A percentile compares a stretch with the other conserved stretches of the same genome.
Conservation (phyloP, 352 stramenopile species). For the Peronosclerospora sorghi region DNA sequence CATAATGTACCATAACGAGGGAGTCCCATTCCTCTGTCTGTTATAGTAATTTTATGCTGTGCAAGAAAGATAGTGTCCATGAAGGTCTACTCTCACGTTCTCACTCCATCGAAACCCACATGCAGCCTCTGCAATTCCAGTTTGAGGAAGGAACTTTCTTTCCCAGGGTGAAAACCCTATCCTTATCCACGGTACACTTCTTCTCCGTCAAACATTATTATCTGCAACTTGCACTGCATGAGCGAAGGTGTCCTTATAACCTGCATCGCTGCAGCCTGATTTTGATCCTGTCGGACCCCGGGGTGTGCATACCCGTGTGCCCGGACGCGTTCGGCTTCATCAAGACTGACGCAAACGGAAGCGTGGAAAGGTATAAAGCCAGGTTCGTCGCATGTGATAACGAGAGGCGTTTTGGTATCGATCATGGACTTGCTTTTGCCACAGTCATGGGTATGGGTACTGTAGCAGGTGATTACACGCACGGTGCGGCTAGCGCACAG, state of each 20-base stretch:
- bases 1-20: too few species aligned
- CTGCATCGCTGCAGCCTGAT: not conserved
- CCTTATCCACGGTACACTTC: not conserved
- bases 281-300: too few species aligned
- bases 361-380: too few species aligned
- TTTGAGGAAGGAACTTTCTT: not conserved
- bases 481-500: too few species aligned
- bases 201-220: not conserved
- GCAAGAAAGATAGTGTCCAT: not conserved
- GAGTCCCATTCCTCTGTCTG: conserved; percentile 1
- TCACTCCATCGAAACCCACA: conserved; percentile 1
- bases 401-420: too few species aligned
- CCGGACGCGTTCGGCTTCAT: too few species aligned
- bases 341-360: too few species aligned
- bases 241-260: not conserved
- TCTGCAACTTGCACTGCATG: not conserved
- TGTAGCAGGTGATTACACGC: too few species aligned
- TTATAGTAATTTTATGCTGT: conserved; percentile 2
- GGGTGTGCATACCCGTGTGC: too few species aligned
- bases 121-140: not conserved
- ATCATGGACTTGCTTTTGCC: too few species aligned
- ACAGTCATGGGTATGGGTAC: too few species aligned
- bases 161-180: not conserved
- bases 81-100: conserved; percentile 1
- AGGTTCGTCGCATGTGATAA: too few species aligned